Evolutionary conservation across 768 basidiomycete species (phyloP), one percentile per base, ranked within the genome.

Genomic region (Coprinellus aureogranulatus): DNA sequence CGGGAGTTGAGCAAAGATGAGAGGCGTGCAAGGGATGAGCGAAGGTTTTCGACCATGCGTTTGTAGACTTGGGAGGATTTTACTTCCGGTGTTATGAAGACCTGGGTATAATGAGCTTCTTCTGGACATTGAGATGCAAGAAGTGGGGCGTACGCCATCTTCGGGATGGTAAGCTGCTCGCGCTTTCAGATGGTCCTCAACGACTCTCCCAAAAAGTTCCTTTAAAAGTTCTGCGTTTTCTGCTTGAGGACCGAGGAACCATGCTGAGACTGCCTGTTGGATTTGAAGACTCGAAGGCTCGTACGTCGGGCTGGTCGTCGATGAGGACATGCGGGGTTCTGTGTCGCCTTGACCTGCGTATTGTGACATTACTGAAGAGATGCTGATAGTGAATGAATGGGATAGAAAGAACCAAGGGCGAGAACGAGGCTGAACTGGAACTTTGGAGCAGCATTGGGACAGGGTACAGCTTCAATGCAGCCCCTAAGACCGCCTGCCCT

Each of bases 1-100:
- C 70, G 65, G 25, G 69, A 60, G 41, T 62, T 63, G 31, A 77
- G 66, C 1, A 68, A 41, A 10, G 49, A 20, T 3, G 40, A 31
- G 4, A 57, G 40, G 27, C 48, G 3, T 14, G 49, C 28, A 37
- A 57, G 52, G 25, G 52, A 50, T 16, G 48, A 30, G 6, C 41
- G 59, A n/a, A 60, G 54, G 22, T 52, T 41, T 6, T 56, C 51
- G 11, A 57, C 59, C 30, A 54, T 57, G 26, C 41, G 49, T 22
- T 56, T 34, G 34, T 55, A 60, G 26, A 53, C 52, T 5, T 45
- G 49, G 25, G 50, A 56, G n/a, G 44, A 27, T 22, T 60, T 60
- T 4, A 60, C 46, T 31, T 60, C 50, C 12, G 27, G 22, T 12
- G 55, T 53, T 22, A 60, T 60, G 37, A 53, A 60, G 16, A 28